Evolutionary conservation across 192 early-diverging fungal genomes (phyloP), one percentile per base, ranked within the genome.

Genomic region (Backusella morwellensis): DNA sequence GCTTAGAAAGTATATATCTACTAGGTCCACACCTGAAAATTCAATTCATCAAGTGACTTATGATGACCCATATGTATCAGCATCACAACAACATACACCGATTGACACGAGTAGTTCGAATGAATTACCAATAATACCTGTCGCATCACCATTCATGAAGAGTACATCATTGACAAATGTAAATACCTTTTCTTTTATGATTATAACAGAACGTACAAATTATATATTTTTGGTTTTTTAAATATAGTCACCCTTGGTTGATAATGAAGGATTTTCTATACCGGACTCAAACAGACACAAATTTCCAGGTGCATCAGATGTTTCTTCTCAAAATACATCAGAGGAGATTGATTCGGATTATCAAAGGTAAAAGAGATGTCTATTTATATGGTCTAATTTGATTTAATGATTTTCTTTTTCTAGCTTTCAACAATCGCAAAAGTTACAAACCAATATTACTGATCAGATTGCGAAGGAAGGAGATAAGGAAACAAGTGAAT

Each of bases 231-330:
- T 29, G 26, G 26, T 38, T 44, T 44, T 15, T 17, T 19, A 34
- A 19, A 5, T 36, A 38, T 69, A 69, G 68, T 23, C 35, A n/a
- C 68, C 68, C 3, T 26, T 69, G n/a, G 19, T 69, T 4, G 68
- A 69, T 38, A 11, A 8, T 23, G 68, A 69, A 69, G 68, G 68
- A 2, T 69, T 38, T 38, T 69, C 68, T 69, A 69, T 69, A 69
- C 68, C 68, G 7, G 36, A 19, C 23, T 12, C 68, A 21, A 69
- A 35, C 19, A 36, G 68, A 23, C 68, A 69, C 12, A 38, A 12
- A 19, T 38, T 38, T 12, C 17, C 5, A 21, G 21, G 35, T 38
- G n/a, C 35, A 23, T 69, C 68, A 21, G 36, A 69, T 23, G 4
- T 69, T 38, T 40, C 35, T 5, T 69, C 68, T 38, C 68, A 38